Percentiles rank a stretch among this genome's conserved stretches.
phyloP scores from a whole-genome alignment of 164 flowering plant species.

The Aristolochia californica region DNA sequence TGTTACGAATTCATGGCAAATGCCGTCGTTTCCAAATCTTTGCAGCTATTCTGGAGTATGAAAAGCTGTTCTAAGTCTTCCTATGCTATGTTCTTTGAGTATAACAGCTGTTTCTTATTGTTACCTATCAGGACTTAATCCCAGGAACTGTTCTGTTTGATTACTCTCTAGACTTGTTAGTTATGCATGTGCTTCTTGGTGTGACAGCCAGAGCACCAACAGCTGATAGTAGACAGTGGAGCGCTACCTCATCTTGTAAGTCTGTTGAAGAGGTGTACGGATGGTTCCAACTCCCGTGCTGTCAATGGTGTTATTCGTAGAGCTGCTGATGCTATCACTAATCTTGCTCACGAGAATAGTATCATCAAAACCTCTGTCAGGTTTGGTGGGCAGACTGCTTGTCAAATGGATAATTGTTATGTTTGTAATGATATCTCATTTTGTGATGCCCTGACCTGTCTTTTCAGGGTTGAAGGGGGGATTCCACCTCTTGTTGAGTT shows the following conservation, averaged over 20 bases:
- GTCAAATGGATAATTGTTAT: not conserved
- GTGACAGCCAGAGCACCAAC: constrained; percentile 96
- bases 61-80: too few relatives aligned
- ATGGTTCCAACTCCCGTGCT: constrained; percentile 48
- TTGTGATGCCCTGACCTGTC: constrained; percentile 4
- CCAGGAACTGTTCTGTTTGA: not conserved
- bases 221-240: constrained; percentile 85
- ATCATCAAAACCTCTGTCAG: constrained; percentile 86
- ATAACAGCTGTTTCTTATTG: not conserved
- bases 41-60: too few relatives aligned
- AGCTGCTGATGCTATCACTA: constrained; percentile 98
- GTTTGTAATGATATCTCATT: constrained; percentile 4
- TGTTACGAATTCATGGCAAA: too few relatives aligned
- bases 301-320: constrained; percentile 83
- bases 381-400: constrained; percentile 20
- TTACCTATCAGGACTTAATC: too few relatives aligned
- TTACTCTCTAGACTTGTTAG: too few relatives aligned
- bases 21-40: too few relatives aligned
- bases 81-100: too few relatives aligned
- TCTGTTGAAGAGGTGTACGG: constrained; percentile 57
- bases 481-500: constrained; percentile 96
- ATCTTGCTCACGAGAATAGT: constrained; percentile 97
- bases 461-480: constrained; percentile 81
- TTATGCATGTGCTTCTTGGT: not conserved
- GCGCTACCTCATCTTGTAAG: constrained; percentile 83